Evolutionary conservation across 2,329 filamentous ascomycete species (phyloP), one percentile per base, ranked within the genome.

Genomic region (Ophiocordyceps robertsii): DNA sequence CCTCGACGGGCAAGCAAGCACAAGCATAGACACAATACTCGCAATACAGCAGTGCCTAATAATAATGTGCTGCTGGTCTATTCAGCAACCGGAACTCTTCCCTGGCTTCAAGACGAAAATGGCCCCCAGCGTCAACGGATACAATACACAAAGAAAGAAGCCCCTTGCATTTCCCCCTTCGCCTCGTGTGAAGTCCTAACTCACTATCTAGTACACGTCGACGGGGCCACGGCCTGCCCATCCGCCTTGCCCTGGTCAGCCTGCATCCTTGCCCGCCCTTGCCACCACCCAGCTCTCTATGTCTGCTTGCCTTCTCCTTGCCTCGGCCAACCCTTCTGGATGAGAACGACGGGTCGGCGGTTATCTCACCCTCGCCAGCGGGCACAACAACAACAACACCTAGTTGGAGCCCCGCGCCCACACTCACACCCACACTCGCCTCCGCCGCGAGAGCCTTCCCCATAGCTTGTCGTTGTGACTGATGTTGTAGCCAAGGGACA

Each of bases 141-240:
- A n/a, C n/a, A n/a, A 24, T 24, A 24, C 24, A 24, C 37, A 43
- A 43, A 37, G 38, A 40, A 43, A 40, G n/a, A n/a, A 29, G 11
- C 29, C 40, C 47, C 49, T 29, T 43, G 40, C 41, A 43, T 27
- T 40, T 42, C 47, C 47, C 37, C 43, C 39, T 43, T 24, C 39
- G 33, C 32, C 43, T 21, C 32, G 31, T 35, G 33, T 16, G 6
- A n/a, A 43, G 40, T 36, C 44, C 42, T 46, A 37, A 39, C 38
- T 33, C 44, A 47, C 41, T 49, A 56, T 53, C 51, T 53, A 50
- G 44, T 56, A 57, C 53, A 56, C 48, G 42, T 40, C 44, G 19
- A 27, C 41, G 41, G 45, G 42, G 45, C 43, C 40, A 44, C 39
- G 29, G 47, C 47, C 29, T 24, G 33, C 39, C 24, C 39, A 29